Base-by-base conservation (phyloP, 2,329 filamentous ascomycete genomes). In the Pseudogymnoascus sp. region DNA sequence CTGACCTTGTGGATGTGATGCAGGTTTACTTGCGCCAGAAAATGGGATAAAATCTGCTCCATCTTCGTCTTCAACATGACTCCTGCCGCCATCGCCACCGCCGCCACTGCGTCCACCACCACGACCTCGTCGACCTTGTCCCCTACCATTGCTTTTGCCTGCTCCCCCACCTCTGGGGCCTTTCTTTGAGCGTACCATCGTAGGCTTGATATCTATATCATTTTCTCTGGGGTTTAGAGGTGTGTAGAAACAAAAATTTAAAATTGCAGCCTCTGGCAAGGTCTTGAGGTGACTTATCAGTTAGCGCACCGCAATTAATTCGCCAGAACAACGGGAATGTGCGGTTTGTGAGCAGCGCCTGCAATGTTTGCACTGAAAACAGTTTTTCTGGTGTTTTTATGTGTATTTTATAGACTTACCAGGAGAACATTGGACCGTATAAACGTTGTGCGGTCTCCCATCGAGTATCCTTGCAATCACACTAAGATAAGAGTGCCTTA, bases 81-180 rank as follows among this genome's bases (percentile, higher is more conserved):
- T 57, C 28, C 50, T 64, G 47, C 65, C 64, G n/a, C 64, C 44
- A 13, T 65, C 65, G 19, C 67, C 50, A 28, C 67, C 53, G 35
- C 19, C 28, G 19, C 31, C 40, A 23, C 61, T 42, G 11, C 63
- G 40, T n/a, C 66, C 64, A 9, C 65, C 62, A 31, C 64, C 64
- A 44, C 65, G 42, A 11, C 64, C 36, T 62, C 57, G 62, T 26
- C 44, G 38, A 17, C 64, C 63, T 17, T 62, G 47, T 15, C 65
- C 40, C 36, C 64, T 61, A 44, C 66, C 42, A 38, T 61, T 31
- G 40, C 61, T 62, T 61, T 62, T 60, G 36, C 40, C 36, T 44
- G 36, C 23, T 17, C 61, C 36, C 23, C 61, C 40, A n/a, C 64
- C 64, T 40, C 42, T 63, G 60, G 59, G 19, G 40, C 19, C 61